Conservation (phyloP, 495 filamentous ascomycete species). For the Bacidia rubella region DNA sequence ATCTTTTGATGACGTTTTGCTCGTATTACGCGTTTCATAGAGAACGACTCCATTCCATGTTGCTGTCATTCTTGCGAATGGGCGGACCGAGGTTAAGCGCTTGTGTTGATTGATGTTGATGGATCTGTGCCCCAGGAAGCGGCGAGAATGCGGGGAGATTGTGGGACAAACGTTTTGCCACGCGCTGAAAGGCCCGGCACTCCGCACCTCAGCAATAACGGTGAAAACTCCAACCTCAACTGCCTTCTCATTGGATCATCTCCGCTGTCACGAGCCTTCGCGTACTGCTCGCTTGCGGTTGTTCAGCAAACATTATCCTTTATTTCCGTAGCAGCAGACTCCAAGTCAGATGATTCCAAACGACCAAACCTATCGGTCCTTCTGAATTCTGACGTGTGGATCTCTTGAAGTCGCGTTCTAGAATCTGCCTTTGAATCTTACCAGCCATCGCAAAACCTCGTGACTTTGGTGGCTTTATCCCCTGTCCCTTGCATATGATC, state of each 20-base stretch:
- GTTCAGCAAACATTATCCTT: neutral
- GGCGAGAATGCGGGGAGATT: neutral
- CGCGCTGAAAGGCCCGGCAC: neutral
- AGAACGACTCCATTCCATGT: no score
- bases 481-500: neutral
- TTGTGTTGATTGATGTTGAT: neutral
- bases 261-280: neutral
- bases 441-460: neutral
- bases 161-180: neutral
- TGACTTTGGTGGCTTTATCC: neutral
- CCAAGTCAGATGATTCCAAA: no score
- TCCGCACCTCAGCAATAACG: neutral
- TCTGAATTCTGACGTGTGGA: neutral
- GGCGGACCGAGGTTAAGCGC: neutral
- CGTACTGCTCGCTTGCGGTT: neutral
- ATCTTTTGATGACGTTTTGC: no score
- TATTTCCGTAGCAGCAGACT: no score
- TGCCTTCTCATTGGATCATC: neutral
- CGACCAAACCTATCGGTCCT: neutral
- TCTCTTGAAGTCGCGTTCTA: neutral
- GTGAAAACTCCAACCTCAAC: neutral
- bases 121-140: neutral
- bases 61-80: neutral
- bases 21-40: no score
- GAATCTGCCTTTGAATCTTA: neutral